Percentiles rank a stretch among this genome's conserved stretches.
Evolutionary conservation across 2,329 filamentous ascomycete species (phyloP).

Genomic region (Phialophora macrospora): DNA sequence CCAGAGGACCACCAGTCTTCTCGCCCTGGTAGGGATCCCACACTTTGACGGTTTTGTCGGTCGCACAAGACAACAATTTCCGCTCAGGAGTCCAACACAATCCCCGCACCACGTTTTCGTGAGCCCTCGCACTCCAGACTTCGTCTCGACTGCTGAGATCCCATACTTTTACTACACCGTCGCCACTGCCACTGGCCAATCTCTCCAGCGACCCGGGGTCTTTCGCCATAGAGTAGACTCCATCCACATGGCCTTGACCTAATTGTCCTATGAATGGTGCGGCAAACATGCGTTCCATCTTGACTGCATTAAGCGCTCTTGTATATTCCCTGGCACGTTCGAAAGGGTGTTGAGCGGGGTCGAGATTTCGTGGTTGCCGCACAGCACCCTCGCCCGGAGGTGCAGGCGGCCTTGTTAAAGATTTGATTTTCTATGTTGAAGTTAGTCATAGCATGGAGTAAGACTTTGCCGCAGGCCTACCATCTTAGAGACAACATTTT

Average conservation of each 20-base stretch:
- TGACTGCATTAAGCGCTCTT: conserved; percentile 79
- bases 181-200: conserved; percentile 82
- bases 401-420: conserved; percentile 53
- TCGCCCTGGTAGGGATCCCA: conserved; percentile 84
- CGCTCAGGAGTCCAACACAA: conserved; percentile 86
- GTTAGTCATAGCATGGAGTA: not conserved
- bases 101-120: conserved; percentile 92
- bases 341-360: conserved; percentile 87
- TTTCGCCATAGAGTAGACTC: conserved; percentile 80
- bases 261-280: conserved; percentile 84
- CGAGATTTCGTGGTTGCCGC: conserved; percentile 62
- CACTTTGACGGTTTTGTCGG: conserved; percentile 84
- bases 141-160: conserved; percentile 75
- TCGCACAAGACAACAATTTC: conserved; percentile 83
- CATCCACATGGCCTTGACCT: conserved; percentile 89
- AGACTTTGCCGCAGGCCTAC: conserved; percentile 11
- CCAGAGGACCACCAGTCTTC: conserved; percentile 70
- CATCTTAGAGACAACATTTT: conserved; percentile 25
- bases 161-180: conserved; percentile 94
- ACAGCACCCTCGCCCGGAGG: conserved; percentile 53
- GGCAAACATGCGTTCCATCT: conserved; percentile 90
- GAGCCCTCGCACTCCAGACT: conserved; percentile 77
- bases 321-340: conserved; percentile 87
- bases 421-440: conserved; percentile 59
- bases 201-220: conserved; percentile 75